These are phyloP conservation scores for Tricharina praecox DNA, from an alignment of 495 filamentous ascomycete genomes.

Conservation along the genomic window DNA sequence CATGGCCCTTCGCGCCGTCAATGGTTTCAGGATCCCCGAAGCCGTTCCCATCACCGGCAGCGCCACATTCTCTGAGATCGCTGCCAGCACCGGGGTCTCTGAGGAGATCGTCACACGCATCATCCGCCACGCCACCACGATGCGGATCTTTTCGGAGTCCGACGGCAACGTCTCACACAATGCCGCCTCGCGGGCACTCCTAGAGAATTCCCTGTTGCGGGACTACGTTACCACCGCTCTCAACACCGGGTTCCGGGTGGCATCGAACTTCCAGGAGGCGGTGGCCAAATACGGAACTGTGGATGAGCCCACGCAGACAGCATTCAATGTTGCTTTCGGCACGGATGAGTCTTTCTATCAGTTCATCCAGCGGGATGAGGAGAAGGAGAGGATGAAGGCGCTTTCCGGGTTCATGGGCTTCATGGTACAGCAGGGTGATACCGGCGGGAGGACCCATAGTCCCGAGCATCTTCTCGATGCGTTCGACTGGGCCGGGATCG, in stretches of 20 bases:
- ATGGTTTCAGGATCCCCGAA: not conserved
- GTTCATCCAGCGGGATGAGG: constrained; percentile 3
- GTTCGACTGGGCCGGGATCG: constrained; percentile 11
- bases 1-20: not conserved
- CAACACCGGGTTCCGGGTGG: not conserved
- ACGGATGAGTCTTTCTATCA: constrained; percentile 8
- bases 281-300: not conserved
- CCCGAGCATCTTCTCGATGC: not conserved
- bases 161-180: constrained; percentile 4
- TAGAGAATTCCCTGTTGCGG: not conserved
- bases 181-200: not conserved
- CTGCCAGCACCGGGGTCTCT: not conserved
- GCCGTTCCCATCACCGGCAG: not conserved
- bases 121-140: constrained; percentile 5
- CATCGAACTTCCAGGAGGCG: not conserved
- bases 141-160: constrained; percentile 4
- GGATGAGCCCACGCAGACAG: constrained; percentile 7
- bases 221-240: not conserved
- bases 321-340: constrained; percentile 8
- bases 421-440: not conserved
- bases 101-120: constrained; percentile 2
- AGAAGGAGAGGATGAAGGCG: constrained; percentile 3
- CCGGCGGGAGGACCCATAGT: not conserved
- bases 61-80: not conserved
- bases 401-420: not conserved